Evolutionary conservation across 2,329 filamentous ascomycete species (phyloP), one percentile per base, ranked within the genome.

Genomic region (Dactylellina cionopaga): DNA sequence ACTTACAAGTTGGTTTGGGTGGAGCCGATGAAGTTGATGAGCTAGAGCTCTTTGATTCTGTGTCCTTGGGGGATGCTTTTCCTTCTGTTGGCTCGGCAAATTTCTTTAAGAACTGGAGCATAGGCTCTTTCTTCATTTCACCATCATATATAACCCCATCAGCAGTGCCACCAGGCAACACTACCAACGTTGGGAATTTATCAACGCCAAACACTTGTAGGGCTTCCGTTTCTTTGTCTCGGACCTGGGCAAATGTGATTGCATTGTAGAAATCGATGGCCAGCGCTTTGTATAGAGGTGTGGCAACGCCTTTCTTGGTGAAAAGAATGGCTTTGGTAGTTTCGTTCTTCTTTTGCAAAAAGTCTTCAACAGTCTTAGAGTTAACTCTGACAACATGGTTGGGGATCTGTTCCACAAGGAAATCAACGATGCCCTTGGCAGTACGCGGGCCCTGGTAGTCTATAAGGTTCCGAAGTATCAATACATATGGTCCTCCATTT

Each of bases 201-300:
- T 85, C 83, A 71, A 99, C 84, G 39, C 88, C 89, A 78, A 94
- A 98, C 65, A 87, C 86, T 69, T 90, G 85, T 2, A 92, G 87
- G 0, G 89, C 85, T 39, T 84, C 85, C 58, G 85, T 85, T 80
- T 97, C 92, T 81, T 93, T 96, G 82, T 90, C 85, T 65, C 92
- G 88, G 62, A 96, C 86, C 81, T 98, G 94, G 6, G 88, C 94
- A 33, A 99, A 84, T 2, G 86, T 85, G 74, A 98, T 87, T 63
- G 87, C 87, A 33, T 89, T 92, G 24, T 95, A 84, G 80, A 94
- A 99, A 79, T 98, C 95, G 77, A 97, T 92, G 5, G 95, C 93
- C 59, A 98, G 81, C 72, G 92, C 89, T 80, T 90, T 91, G 75
- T 97, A 82, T 22, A 96, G 84, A 9, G 92, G 87, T 79, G 91